These are phyloP conservation scores for Termitomyces sp. DNA, from an alignment of 768 basidiomycete genomes.

Conservation along the genomic window DNA sequence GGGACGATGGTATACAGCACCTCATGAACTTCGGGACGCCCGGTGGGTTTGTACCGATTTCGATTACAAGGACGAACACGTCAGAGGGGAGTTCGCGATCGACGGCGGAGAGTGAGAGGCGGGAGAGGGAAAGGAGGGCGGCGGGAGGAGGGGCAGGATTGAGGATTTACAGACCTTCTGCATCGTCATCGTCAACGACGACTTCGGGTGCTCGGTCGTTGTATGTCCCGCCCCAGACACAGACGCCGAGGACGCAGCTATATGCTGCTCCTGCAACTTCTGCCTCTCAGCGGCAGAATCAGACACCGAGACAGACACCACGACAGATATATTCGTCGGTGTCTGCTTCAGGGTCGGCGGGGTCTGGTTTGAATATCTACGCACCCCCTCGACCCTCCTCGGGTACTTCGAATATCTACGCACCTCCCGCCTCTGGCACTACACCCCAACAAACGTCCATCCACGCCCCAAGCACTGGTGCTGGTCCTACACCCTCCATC, in stretches of 20 bases:
- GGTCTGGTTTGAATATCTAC: not conserved
- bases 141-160: not conserved
- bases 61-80: not conserved
- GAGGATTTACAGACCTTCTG: conserved; percentile 7
- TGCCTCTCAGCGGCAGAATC: not conserved
- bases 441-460: not conserved
- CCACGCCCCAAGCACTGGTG: not conserved
- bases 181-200: not conserved
- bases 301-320: conserved; percentile 7
- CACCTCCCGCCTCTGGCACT: not conserved
- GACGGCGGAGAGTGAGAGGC: not conserved
- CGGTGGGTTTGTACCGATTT: not conserved
- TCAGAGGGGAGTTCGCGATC: conserved; percentile 7
- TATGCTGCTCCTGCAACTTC: conserved; percentile 1
- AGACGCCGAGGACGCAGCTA: conserved; percentile 4
- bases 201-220: not conserved
- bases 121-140: not conserved
- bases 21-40: conserved; percentile 12
- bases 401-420: not conserved
- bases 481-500: not conserved
- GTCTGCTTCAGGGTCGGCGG: conserved; percentile 1
- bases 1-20: conserved; percentile 2
- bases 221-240: not conserved
- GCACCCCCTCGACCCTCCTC: not conserved
- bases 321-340: conserved; percentile 11